Evolutionary conservation across 495 filamentous ascomycete genomes (phyloP), one percentile per base, ranked within the genome.

Genomic region (Neurospora intermedia): DNA sequence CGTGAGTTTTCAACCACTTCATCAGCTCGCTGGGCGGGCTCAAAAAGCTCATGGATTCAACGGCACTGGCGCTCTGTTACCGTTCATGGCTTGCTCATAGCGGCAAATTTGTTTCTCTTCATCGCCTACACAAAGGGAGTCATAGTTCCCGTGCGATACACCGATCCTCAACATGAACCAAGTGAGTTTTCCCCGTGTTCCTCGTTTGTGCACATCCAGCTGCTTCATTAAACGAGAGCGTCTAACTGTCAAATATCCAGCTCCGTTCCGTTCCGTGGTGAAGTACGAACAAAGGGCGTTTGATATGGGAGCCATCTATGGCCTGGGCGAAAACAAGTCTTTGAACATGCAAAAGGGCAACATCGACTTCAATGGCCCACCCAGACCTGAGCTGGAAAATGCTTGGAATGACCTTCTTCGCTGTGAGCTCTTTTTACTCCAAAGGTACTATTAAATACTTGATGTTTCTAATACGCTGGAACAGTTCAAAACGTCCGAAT

Each of bases 351-450:
- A 70, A 11, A 62, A 71, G 54, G 54, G 27, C 11, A 23, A 72
- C 13, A 59, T 45, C 5, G 16, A 54, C n/a, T 66, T 70, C 45
- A 73, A 69, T 31, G 72, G 72, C 0, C 72, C 72, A 38, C 72
- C 72, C 4, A 70, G 72, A 27, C 69, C 72, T 42, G 72, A 18
- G 31, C 41, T 73, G 16, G 45, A 73, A 20, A 11, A 43, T 1
- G 72, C 72, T 6, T 73, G 69, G 72, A 39, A 38, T 15, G 38
- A 70, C 16, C 69, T 73, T 10, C 72, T 70, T 7, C 42, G 45
- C 16, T 62, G 70, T 70, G 35, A 38, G 35, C 35, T 38, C 35
- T 38, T 38, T 6, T 38, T 38, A 38, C 35, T 38, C 35, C 6
- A 38, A 2, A 38, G 35, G 35, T 38, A 4, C 5, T 38, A 0